Conservation (phyloP, 2,329 filamentous ascomycete genomes). For the Alternaria atra region DNA sequence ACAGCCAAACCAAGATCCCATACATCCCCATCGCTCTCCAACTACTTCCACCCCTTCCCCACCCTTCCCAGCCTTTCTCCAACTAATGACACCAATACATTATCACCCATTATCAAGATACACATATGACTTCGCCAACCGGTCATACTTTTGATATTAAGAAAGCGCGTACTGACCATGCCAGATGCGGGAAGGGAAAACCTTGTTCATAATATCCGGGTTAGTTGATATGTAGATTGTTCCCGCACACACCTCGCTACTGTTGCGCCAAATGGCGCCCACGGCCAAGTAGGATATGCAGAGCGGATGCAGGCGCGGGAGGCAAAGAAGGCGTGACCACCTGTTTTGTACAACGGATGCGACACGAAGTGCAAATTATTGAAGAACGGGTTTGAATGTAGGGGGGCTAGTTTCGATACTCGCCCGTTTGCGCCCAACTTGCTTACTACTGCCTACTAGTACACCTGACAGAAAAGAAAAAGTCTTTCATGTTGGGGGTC, state of each 20-base stretch:
- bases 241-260: constrained; percentile 21
- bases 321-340: constrained; percentile 1
- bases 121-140: constrained; percentile 10
- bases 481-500: not conserved
- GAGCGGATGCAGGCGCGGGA: constrained; percentile 8
- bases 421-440: not conserved
- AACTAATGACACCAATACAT: constrained; percentile 9
- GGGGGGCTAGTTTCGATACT: not conserved
- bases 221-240: constrained; percentile 21
- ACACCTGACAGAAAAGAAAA: constrained; percentile 6
- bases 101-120: constrained; percentile 20
- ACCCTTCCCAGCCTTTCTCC: not conserved
- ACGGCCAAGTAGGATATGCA: constrained; percentile 1
- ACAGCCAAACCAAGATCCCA: not conserved
- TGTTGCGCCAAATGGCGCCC: constrained; percentile 9
- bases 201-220: constrained; percentile 40
- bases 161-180: constrained; percentile 10
- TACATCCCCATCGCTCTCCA: not conserved
- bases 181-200: constrained; percentile 14
- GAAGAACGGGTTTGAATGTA: no score
- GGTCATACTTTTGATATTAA: constrained; percentile 24
- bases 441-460: constrained; percentile 1
- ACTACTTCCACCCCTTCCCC: not conserved
- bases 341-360: not conserved
- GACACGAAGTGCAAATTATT: not conserved